phyloP scores from a whole-genome alignment of 768 basidiomycete species.

The Suillus decipiens region DNA sequence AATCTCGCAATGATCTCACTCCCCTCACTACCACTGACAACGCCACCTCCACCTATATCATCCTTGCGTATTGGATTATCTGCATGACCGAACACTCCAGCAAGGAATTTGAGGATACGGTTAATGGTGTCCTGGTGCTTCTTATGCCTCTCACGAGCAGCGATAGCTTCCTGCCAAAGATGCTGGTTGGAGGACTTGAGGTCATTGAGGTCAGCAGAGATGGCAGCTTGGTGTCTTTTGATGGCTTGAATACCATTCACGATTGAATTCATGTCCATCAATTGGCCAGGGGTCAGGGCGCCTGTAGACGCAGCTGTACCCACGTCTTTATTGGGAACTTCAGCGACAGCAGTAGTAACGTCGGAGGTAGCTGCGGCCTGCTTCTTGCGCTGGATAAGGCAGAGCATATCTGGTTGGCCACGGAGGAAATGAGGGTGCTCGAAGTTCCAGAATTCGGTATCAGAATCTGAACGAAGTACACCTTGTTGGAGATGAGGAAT shows the following conservation, averaged over 20 bases:
- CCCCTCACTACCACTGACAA: conserved; percentile 30
- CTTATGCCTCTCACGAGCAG: conserved; percentile 76
- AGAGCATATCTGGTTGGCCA: conserved; percentile 85
- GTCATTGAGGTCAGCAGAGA: conserved; percentile 85
- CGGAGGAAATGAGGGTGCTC: conserved; percentile 87
- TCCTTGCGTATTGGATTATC: conserved; percentile 40
- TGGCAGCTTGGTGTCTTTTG: conserved; percentile 90
- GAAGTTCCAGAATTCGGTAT: conserved; percentile 90
- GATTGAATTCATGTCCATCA: conserved; percentile 78
- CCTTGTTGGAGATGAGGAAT: conserved; percentile 96
- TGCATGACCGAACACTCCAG: conserved; percentile 79
- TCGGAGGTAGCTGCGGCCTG: conserved; percentile 43
- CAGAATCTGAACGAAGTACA: conserved; percentile 79
- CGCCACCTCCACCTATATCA: conserved; percentile 33
- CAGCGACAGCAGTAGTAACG: conserved; percentile 19
- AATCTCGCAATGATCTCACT: conserved; percentile 42
- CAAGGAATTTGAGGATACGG: conserved; percentile 91
- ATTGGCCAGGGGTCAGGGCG: conserved; percentile 45
- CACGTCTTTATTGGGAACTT: conserved; percentile 19
- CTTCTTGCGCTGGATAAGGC: conserved; percentile 85
- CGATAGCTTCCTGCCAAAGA: conserved; percentile 90
- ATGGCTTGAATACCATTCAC: conserved; percentile 83
- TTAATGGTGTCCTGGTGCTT: conserved; percentile 97
- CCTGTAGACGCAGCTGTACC: conserved; percentile 22
- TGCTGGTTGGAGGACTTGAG: conserved; percentile 85